Percentiles rank a stretch among this genome's conserved stretches.
Evolutionary conservation across 495 filamentous ascomycete genomes (phyloP).

Genomic region (Penicillium longicatenatum): DNA sequence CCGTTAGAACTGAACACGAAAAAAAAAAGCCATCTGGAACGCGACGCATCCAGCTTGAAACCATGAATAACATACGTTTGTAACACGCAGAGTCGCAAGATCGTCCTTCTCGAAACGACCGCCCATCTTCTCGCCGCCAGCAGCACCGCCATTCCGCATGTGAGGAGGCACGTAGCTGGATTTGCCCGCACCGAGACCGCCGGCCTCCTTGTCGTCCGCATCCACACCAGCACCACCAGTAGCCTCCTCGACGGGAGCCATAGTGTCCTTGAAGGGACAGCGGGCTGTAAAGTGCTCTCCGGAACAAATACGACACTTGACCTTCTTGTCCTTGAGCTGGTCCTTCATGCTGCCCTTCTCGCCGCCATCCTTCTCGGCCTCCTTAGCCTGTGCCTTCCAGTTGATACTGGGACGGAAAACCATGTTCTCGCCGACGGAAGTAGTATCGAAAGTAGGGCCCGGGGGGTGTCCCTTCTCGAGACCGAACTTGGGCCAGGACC

Average conservation of each 20-base stretch:
- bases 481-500: conserved; percentile 91
- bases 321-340: conserved; percentile 96
- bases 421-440: conserved; percentile 94
- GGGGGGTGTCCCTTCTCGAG: conserved; percentile 70
- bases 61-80: conserved; percentile 71
- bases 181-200: conserved; percentile 65
- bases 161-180: conserved; percentile 91
- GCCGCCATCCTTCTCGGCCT: conserved; percentile 73
- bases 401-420: conserved; percentile 86
- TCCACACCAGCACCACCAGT: conserved; percentile 56
- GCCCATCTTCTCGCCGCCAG: conserved; percentile 82
- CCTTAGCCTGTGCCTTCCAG: conserved; percentile 86
- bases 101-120: conserved; percentile 96
- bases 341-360: conserved; percentile 80
- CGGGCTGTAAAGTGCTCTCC: conserved; percentile 98
- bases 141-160: conserved; percentile 71
- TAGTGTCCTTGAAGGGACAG: conserved; percentile 85
- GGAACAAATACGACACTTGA: conserved; percentile 98
- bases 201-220: conserved; percentile 54
- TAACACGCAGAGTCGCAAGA: conserved; percentile 91
- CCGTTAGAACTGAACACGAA: neutral
- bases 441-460: conserved; percentile 80
- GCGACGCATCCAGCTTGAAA: neutral
- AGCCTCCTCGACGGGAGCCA: conserved; percentile 71
- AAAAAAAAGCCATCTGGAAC: conserved; percentile 3